Evolutionary conservation across 164 flowering plant species (phyloP), one percentile per base, ranked within the genome.

Genomic region (Litsea cubeba): DNA sequence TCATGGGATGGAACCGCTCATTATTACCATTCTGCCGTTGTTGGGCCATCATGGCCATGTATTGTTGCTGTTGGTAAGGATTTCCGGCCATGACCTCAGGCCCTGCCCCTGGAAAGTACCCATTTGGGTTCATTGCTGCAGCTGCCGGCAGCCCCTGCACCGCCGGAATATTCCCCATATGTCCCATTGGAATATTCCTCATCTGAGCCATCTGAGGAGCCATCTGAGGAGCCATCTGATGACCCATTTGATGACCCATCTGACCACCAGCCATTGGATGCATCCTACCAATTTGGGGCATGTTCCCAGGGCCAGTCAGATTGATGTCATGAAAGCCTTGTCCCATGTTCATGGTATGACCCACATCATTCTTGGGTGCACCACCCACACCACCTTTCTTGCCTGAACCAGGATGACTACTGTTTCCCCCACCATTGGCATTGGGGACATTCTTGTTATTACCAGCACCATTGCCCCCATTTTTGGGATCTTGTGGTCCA

Each of bases 1-100:
- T 90, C 97, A 94, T 91, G 0, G 90, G 95, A 71, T 91, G 95
- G 74, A 88, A 90, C 82, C 89, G 73, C 62, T 90, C 90, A 67
- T 87, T 87, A 65, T 87, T 87, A 12, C 89, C 95, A 65, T 82
- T 79, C 5, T 88, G 87, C 0, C 87, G 82, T 72, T 92, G 98
- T 79, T 90, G 89, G 94, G 91, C 88, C 88, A 91, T 84, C 74
- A 87, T 88, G 1, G 87, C 84, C 1, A 84, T 86, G 77, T 85
- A 3, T 72, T 85, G 80, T 64, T 88, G 91, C 66, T 85, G 97
- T 5, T 15, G 32, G 26, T 87, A 83, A 0, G 90, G 90, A 71
- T 89, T 86, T 1, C 92, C 91, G 17, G 85, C 78, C 78, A 79
- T 79, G 8, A 54, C 50, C 49, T 86, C 92, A 5, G 93, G 91